Base-by-base conservation (phyloP, 805 yeast species). In the Cyberlindnera americana region DNA sequence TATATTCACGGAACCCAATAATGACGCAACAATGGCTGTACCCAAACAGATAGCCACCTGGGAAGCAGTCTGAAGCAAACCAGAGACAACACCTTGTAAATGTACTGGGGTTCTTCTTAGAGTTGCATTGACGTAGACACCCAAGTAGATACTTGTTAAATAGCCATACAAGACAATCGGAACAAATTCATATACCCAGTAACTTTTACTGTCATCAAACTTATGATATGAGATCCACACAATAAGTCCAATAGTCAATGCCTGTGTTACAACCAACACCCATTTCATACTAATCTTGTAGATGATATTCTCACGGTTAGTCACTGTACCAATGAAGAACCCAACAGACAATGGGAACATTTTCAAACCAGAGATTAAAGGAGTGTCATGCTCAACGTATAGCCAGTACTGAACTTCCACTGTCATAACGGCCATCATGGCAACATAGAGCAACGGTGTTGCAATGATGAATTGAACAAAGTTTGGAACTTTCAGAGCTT, bases 51-150 rank as follows among this genome's bases (percentile, higher is more conserved):
- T 40, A 1, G 65, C 66, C 19, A 66, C 40, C 47, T 67, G 72
- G 1, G 60, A 61, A 12, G 53, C 41, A 1, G 72, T 64, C 41
- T 59, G 64, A 25, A 58, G 52, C 6, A 67, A 45, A 1, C 69
- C 73, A 6, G 64, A 41, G 3, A 67, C 66, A 21, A 64, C 60
- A 14, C 70, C 73, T 37, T 67, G 72, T 13, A 64, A 43, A 36
- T 64, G 62, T 5, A 49, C 32, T 0, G 75, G 73, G 8, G 71
- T 60, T 16, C 57, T 35, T 30, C 54, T 31, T 43, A 57, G 51
- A 8, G 66, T 48, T 4, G 61, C 54, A 23, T 55, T 61, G 27
- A 60, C 38, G 36, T 60, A 67, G 3, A 64, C 56, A 19, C 64
- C 54, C 47, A 62, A 65, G 43, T 56, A 67, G 3, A 60, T 37